These are phyloP conservation scores for Gremmenia infestans DNA, from an alignment of 2,329 filamentous ascomycete species.

Conservation along the genomic window DNA sequence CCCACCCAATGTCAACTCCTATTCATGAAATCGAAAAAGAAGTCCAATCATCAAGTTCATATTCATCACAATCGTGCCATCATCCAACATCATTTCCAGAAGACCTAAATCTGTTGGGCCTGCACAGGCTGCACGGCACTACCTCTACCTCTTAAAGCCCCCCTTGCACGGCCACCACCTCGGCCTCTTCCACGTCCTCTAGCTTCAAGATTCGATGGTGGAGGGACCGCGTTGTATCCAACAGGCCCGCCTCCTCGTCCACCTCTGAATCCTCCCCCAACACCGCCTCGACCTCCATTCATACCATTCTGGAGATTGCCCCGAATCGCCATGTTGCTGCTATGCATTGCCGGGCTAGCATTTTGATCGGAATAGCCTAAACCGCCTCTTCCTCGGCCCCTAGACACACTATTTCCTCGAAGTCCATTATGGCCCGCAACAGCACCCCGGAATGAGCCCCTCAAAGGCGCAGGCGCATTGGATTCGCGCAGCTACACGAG, in stretches of 20 bases:
- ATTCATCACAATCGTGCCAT: not conserved
- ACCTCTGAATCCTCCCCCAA: slow-evolving; percentile 18
- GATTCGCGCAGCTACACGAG: slow-evolving; percentile 45
- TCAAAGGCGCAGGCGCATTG: slow-evolving; percentile 48
- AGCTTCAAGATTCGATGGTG: slow-evolving; percentile 52
- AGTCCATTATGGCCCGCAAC: slow-evolving; percentile 42
- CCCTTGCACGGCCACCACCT: slow-evolving; percentile 28
- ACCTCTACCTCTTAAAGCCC: slow-evolving; percentile 24
- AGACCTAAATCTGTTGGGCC: slow-evolving; percentile 5
- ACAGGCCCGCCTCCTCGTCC: slow-evolving; percentile 19
- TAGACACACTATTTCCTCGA: slow-evolving; percentile 36
- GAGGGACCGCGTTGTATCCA: slow-evolving; percentile 53
- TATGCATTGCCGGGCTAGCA: slow-evolving; percentile 23
- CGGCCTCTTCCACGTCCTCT: slow-evolving; percentile 34
- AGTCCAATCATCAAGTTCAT: not conserved
- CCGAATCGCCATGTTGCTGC: slow-evolving; percentile 19
- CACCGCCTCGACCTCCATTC: slow-evolving; percentile 14
- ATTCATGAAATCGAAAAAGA: not conserved
- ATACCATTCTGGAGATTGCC: slow-evolving; percentile 12
- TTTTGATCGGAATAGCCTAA: slow-evolving; percentile 19
- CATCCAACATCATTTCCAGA: not conserved
- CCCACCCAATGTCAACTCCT: not conserved
- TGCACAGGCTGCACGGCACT: slow-evolving; percentile 3
- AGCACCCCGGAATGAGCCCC: slow-evolving; percentile 54
- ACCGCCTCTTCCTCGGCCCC: slow-evolving; percentile 33